Evolutionary conservation across 352 stramenopile genomes (phyloP), one percentile per base, ranked within the genome.

Genomic region (Bremia lactucae): DNA sequence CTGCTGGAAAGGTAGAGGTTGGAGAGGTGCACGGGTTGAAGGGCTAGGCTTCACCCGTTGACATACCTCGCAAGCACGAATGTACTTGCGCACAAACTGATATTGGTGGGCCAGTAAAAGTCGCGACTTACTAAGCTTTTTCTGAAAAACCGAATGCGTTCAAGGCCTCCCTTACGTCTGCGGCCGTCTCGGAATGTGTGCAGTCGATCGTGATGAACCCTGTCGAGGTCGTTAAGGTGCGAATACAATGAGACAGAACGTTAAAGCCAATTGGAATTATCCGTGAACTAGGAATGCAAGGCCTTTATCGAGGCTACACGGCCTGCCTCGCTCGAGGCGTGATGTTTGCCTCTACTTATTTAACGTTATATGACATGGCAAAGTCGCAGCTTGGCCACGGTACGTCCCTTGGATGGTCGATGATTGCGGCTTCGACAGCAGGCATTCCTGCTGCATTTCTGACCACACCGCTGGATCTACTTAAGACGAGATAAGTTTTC

Each of bases 121-220:
- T n/a, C n/a, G n/a, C n/a, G n/a, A n/a, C n/a, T n/a, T n/a, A n/a
- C n/a, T n/a, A n/a, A n/a, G n/a, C n/a, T 47, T 76, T 72, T 36
- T 88, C 86, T 53, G 62, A 63, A 2, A 70, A 86, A 26, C 72
- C 76, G 21, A 81, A 79, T 51, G 69, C 65, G 31, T 86, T 88
- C 44, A 49, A 68, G 39, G 72, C 72, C n/a, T 88, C 76, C 29
- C 45, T 88, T 21, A 64, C 60, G 20, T 86, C 76, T n/a, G 76
- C 76, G 24, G 71, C 73, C 3, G 57, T 62, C 10, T 84, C 76
- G 20, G 76, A 72, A 16, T 49, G 86, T 36, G 71, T 65, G 50
- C 76, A 88, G 54, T 86, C 72, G 6, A 47, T 88, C 28, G 76
- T 88, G 4, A 88, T 88, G 76, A 88, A 88, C 46, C 76, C 76